A percentile compares a stretch with the other conserved stretches of the same genome.
These are phyloP conservation scores for Seiridium unicorne DNA, from an alignment of 2,329 filamentous ascomycete species.

Conservation along the genomic window DNA sequence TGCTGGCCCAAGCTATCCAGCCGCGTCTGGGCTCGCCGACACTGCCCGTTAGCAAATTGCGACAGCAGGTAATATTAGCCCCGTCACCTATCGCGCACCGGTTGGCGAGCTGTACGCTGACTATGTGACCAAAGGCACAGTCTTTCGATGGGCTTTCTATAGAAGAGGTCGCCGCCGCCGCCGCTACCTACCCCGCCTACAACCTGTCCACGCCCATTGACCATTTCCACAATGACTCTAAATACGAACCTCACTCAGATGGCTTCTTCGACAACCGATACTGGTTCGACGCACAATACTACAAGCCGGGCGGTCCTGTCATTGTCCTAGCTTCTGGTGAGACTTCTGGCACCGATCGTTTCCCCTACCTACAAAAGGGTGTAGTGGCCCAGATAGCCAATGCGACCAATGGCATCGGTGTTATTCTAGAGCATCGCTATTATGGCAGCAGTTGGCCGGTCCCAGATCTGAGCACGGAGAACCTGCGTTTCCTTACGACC, in stretches of 20 bases:
- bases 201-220: constrained; percentile 60
- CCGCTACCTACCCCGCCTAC: constrained; percentile 33
- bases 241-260: constrained; percentile 74
- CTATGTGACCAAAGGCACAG: neutral
- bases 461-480: constrained; percentile 63
- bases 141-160: neutral
- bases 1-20: constrained; percentile 1
- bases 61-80: neutral
- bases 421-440: constrained; percentile 85
- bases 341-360: constrained; percentile 57
- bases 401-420: constrained; percentile 71
- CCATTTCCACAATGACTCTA: constrained; percentile 78
- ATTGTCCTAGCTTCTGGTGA: constrained; percentile 76
- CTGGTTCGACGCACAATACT: constrained; percentile 78
- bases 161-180: neutral
- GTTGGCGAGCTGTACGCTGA: too few species aligned
- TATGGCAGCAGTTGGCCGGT: constrained; percentile 76
- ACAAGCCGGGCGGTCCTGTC: constrained; percentile 75
- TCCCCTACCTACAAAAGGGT: constrained; percentile 75
- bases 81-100: too few species aligned
- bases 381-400: constrained; percentile 69
- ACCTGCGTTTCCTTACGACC: constrained; percentile 77
- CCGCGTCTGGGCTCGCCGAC: neutral
- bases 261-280: constrained; percentile 71
- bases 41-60: constrained; percentile 1